Percentiles rank a stretch among this genome's conserved stretches.
Conservation (phyloP, 2,329 filamentous ascomycete genomes). For the Neofusicoccum parvum region DNA sequence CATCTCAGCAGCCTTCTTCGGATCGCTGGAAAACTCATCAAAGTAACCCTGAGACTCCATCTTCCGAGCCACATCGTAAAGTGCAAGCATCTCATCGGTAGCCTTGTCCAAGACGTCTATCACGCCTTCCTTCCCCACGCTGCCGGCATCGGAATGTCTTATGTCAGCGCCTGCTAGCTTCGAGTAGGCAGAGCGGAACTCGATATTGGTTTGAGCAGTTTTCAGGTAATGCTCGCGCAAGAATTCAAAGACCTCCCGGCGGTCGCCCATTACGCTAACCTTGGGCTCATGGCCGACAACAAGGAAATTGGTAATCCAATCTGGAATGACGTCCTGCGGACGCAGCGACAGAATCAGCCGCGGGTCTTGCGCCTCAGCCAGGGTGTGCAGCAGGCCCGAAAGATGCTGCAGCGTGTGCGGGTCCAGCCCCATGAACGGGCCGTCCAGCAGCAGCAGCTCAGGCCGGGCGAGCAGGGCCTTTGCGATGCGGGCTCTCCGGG, state of each 20-base stretch:
- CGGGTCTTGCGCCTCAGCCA: conserved; percentile 69
- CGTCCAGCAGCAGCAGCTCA: conserved; percentile 82
- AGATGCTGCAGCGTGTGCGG: conserved; percentile 75
- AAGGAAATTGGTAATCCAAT: conserved; percentile 86
- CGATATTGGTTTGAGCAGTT: not conserved
- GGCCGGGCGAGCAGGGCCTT: conserved; percentile 78
- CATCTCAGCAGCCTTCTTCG: not conserved
- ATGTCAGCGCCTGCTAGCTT: not conserved
- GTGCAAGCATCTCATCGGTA: conserved; percentile 29
- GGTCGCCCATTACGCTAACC: conserved; percentile 66
- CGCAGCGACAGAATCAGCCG: conserved; percentile 76
- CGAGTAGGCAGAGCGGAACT: not conserved
- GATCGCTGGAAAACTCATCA: not conserved
- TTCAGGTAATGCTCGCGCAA: conserved; percentile 32
- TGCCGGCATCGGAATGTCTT: not conserved
- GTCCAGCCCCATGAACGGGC: conserved; percentile 95
- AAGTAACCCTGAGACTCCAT: conserved; percentile 13
- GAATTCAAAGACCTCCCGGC: conserved; percentile 61
- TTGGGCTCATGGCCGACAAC: conserved; percentile 70
- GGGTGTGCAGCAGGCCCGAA: conserved; percentile 67
- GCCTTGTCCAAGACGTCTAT: conserved; percentile 33
- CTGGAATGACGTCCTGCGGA: conserved; percentile 83
- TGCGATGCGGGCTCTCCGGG: conserved; percentile 81
- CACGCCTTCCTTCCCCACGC: conserved; percentile 31
- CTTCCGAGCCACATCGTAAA: conserved; percentile 18